A percentile compares a stretch with the other conserved stretches of the same genome.
These are phyloP conservation scores for Syzygium aromaticum DNA, from an alignment of 345 rosid species.

Conservation along the genomic window DNA sequence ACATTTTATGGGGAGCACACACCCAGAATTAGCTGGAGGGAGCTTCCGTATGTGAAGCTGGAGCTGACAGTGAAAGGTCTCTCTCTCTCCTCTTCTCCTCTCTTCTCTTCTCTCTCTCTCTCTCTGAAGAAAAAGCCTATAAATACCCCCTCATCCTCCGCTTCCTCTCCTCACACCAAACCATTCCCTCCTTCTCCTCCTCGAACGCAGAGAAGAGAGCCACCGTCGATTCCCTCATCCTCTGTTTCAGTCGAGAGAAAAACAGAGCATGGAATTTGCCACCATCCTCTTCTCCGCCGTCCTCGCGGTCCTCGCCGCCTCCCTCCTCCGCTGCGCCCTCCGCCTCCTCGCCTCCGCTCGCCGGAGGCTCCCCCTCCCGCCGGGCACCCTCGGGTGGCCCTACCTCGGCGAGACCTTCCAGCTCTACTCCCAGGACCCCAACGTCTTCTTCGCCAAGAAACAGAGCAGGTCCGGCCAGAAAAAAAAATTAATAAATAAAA, in stretches of 20 bases:
- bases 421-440: conserved; percentile 47
- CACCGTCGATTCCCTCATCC: not conserved
- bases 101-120: not conserved
- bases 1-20: not conserved
- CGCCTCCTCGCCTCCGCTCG: not conserved
- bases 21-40: conserved; percentile 1
- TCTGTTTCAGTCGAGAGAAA: not conserved
- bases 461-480: conserved; percentile 18
- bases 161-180: not conserved
- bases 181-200: not conserved
- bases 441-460: conserved; percentile 32
- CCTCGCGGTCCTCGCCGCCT: not conserved
- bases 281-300: not conserved
- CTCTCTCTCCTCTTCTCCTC: not conserved
- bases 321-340: not conserved
- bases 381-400: conserved; percentile 62
- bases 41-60: not conserved
- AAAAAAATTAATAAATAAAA: not conserved
- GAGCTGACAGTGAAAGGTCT: not conserved
- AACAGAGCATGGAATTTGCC: conserved; percentile 2
- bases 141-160: not conserved
- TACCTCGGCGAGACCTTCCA: conserved; percentile 44
- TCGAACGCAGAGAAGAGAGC: not conserved
- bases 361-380: conserved; percentile 27
- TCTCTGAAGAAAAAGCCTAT: not conserved